Conservation (phyloP, 495 filamentous ascomycete species). For the Pyronema omphalodes region DNA sequence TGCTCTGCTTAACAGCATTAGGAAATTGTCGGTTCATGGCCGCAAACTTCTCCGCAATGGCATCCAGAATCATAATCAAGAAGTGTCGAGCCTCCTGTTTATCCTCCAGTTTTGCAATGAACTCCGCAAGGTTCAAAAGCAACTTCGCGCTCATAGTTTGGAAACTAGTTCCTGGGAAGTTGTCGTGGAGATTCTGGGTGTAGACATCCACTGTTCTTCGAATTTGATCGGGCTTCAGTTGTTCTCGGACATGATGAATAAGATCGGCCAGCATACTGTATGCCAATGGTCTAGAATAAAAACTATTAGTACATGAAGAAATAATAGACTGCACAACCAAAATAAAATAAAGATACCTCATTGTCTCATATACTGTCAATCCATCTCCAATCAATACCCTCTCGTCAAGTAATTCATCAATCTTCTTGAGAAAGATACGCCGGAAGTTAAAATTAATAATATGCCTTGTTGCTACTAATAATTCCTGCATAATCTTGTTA, state of each 20-base stretch:
- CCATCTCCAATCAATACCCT: slow-evolving; percentile 87
- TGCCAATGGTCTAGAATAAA: slow-evolving; percentile 48
- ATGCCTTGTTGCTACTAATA: slow-evolving; percentile 88
- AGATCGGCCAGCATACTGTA: slow-evolving; percentile 98
- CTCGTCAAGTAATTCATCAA: slow-evolving; percentile 89
- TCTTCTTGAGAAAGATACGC: slow-evolving; percentile 84
- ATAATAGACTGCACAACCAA: background rate
- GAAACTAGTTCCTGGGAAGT: slow-evolving; percentile 93
- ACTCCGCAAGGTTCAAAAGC: slow-evolving; percentile 90
- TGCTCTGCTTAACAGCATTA: slow-evolving; percentile 84
- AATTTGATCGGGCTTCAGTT: slow-evolving; percentile 69
- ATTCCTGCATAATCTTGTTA: slow-evolving; percentile 33
- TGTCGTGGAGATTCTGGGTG: slow-evolving; percentile 87
- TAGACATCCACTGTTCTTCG: slow-evolving; percentile 90
- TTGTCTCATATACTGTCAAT: slow-evolving; percentile 86
- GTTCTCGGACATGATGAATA: slow-evolving; percentile 89
- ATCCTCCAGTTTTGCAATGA: slow-evolving; percentile 75
- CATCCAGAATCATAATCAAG: slow-evolving; percentile 90
- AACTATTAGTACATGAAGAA: slow-evolving; percentile 1
- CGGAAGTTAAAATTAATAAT: slow-evolving; percentile 99
- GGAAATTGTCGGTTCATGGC: slow-evolving; percentile 92
- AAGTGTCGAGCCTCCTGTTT: slow-evolving; percentile 90
- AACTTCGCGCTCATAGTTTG: slow-evolving; percentile 99
- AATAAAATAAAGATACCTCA: slow-evolving; percentile 29
- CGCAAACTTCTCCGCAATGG: slow-evolving; percentile 94